Conservation (phyloP, 2,329 filamentous ascomycete genomes). For the Aureobasidium pullulans region DNA sequence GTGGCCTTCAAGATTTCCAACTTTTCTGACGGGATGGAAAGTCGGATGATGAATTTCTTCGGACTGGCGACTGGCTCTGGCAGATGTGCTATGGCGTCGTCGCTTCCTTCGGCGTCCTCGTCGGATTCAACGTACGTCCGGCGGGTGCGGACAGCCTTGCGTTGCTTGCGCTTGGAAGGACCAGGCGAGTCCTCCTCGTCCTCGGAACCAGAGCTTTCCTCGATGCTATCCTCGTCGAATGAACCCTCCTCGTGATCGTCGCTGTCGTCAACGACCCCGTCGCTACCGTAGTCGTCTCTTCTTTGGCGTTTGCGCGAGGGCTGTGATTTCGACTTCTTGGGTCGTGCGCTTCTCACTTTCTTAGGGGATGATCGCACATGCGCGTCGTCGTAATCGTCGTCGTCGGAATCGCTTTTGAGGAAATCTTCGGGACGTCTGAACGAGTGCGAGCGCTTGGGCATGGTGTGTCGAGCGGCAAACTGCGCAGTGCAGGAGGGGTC, state of each 20-base stretch:
- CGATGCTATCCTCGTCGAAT: slow-evolving; percentile 35
- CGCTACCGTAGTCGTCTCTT: slow-evolving; percentile 32
- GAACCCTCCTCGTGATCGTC: slow-evolving; percentile 33
- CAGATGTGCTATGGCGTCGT: slow-evolving; percentile 9
- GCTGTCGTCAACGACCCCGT: slow-evolving; percentile 40
- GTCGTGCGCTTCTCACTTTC: slow-evolving; percentile 8
- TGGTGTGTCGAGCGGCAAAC: background rate
- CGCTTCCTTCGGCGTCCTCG: slow-evolving; percentile 31
- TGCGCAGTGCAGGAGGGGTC: background rate
- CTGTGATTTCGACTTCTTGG: slow-evolving; percentile 14
- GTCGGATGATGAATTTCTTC: slow-evolving; percentile 31
- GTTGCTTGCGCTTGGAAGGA: slow-evolving; percentile 46
- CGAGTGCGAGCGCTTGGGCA: slow-evolving; percentile 7
- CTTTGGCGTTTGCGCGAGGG: slow-evolving; percentile 29
- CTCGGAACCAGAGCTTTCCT: background rate
- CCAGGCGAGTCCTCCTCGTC: slow-evolving; percentile 39
- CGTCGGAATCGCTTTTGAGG: slow-evolving; percentile 30
- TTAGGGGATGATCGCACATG: slow-evolving; percentile 19
- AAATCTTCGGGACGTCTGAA: slow-evolving; percentile 26
- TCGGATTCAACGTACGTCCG: slow-evolving; percentile 50
- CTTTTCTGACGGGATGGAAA: slow-evolving; percentile 17
- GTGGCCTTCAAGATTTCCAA: background rate
- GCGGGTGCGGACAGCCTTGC: slow-evolving; percentile 47
- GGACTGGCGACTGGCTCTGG: slow-evolving; percentile 11
- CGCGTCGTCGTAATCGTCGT: slow-evolving; percentile 28